Evolutionary conservation across 768 basidiomycete genomes (phyloP), one percentile per base, ranked within the genome.

Genomic region (Agaricus blazei): DNA sequence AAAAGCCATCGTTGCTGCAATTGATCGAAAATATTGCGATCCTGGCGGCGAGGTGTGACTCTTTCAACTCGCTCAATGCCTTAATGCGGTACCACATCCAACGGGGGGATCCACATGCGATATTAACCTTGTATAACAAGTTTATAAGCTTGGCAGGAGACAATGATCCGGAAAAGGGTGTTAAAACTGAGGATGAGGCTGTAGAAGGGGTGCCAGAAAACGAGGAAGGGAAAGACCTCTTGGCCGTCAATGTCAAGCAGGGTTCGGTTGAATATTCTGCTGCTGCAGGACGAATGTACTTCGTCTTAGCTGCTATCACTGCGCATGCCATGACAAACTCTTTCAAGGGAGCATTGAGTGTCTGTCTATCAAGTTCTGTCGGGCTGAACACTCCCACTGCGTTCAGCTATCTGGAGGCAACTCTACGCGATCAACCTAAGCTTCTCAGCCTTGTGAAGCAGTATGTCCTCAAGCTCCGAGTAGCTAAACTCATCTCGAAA

Each of bases 291-390:
- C 71, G 68, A n/a, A 63, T 68, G 31, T 62, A 70, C 1, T 57
- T 84, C 31, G 68, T 87, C 26, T 72, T 86, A 31, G 74, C 75
- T 9, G 82, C 74, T 5, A 68, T 82, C n/a, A 72, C 81, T 23
- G 90, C 90, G 14, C 70, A 82, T 64, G 84, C 85, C 3, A 76
- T 83, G 64, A 68, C 72, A 29, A 70, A 81, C 62, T 72, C 76
- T n/a, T 88, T 90, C 60, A 62, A 68, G n/a, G 73, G 66, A 31
- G 85, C 87, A 2, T 63, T 89, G 46, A 66, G 68, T 42, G 63
- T 66, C 4, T 81, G 70, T 56, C 59, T 82, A 7, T 61, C 68
- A 19, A 72, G 71, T 1, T 68, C 67, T 15, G 64, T 73, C 44
- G 74, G 68, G 1, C 59, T 83, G 36, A 26, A 47, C 12, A 23